Base-by-base conservation (phyloP, 169 alveolate genomes). In the Plasmodium inui region DNA sequence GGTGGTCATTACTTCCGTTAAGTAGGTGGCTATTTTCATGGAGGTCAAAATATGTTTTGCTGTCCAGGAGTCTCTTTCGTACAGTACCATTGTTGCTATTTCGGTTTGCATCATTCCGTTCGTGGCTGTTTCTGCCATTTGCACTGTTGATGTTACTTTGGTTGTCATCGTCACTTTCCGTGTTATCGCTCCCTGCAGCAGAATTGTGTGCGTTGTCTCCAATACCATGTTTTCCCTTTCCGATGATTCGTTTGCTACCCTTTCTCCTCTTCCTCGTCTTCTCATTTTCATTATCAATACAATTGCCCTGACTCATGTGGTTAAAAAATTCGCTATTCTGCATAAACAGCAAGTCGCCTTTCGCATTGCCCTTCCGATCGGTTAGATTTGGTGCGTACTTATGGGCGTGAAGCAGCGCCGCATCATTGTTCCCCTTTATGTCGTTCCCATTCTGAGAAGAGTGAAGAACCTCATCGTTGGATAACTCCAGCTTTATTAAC, bases 281-380 rank as follows among this genome's bases (percentile, higher is more conserved):
- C 19, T 83, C 90, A 82, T 82, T 55, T 82, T 55, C 89, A 44
- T 82, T 70, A 46, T 46, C 72, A n/a, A n/a, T 57, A 46, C 7
- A 17, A 53, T 82, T 82, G 32, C 30, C 0, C n/a, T 78, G 67
- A 22, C 12, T 67, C 12, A 67, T 5, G 0, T 67, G 76, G 37
- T 67, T 67, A 67, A 67, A 67, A 67, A 67, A 67, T 22, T 67
- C 76, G 37, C 76, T 67, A 67, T 67, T 67, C 0, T 67, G 76
- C 76, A 26, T 67, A 28, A 28, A 4, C n/a, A 67, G 37, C 32
- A 22, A 67, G 76, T 67, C 76, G 8, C 7, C 37, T 67, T 67
- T 28, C n/a, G 30, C 76, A 67, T 67, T 67, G 39, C 37, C 30
- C 22, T 67, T 67, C 3, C 30, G 30, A 9, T 22, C 37, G 37